phyloP scores from a whole-genome alignment of 768 basidiomycete species.

The Lactifluus hygrophoroides region DNA sequence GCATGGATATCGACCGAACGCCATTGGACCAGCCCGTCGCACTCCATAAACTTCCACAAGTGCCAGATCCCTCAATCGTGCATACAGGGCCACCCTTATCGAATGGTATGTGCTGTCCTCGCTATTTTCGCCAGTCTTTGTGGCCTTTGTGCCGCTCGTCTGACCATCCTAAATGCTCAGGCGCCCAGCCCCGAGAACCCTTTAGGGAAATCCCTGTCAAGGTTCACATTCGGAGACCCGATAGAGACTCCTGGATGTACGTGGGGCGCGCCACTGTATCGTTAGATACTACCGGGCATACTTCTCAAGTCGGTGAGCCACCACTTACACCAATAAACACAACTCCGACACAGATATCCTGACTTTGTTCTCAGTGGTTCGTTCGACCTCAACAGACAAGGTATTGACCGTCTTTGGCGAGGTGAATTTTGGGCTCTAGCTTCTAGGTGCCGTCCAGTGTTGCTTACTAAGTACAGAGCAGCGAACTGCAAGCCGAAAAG shows the following conservation, averaged over 20 bases:
- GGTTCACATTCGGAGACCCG: slow-evolving; percentile 73
- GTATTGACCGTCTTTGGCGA: slow-evolving; percentile 63
- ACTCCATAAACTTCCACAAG: slow-evolving; percentile 5
- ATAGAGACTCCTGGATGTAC: slow-evolving; percentile 74
- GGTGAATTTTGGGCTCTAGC: slow-evolving; percentile 31
- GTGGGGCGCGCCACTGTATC: slow-evolving; percentile 70
- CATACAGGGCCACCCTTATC: background rate
- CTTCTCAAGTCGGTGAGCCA: slow-evolving; percentile 67
- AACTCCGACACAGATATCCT: background rate
- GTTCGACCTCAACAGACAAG: slow-evolving; percentile 57
- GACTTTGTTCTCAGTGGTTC: slow-evolving; percentile 40
- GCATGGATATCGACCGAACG: slow-evolving; percentile 17
- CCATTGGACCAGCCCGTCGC: background rate
- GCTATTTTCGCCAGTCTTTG: background rate
- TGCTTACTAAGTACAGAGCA: slow-evolving; percentile 33
- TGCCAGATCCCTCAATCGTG: background rate
- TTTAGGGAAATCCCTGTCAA: slow-evolving; percentile 79
- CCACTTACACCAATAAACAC: background rate
- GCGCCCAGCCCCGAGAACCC: slow-evolving; percentile 36
- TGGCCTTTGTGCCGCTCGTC: background rate
- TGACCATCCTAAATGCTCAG: background rate
- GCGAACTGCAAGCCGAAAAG: slow-evolving; percentile 77
- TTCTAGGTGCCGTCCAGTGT: slow-evolving; percentile 12
- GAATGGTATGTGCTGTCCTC: slow-evolving; percentile 4
- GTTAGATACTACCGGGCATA: slow-evolving; percentile 67